These are phyloP conservation scores for Termitomyces sp. DNA, from an alignment of 768 basidiomycete species.

Conservation along the genomic window DNA sequence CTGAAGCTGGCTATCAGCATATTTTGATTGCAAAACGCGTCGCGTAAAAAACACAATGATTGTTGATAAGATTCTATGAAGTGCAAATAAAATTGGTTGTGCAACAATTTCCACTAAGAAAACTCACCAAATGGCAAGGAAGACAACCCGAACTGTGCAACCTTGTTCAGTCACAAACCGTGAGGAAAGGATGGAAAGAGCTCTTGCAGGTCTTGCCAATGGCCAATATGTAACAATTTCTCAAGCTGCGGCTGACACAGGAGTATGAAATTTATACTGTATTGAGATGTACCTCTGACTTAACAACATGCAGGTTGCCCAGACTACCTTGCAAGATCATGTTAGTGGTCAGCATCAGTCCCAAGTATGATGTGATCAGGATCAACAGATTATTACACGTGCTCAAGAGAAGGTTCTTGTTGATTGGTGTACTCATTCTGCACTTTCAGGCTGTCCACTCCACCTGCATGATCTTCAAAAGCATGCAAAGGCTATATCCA, in stretches of 20 bases:
- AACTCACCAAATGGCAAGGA: too few relatives aligned
- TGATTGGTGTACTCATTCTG: not conserved
- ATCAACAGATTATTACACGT: not conserved
- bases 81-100: too few relatives aligned
- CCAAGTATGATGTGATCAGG: too few relatives aligned
- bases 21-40: too few relatives aligned
- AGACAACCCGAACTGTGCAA: too few relatives aligned
- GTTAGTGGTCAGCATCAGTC: not conserved
- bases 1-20: too few relatives aligned
- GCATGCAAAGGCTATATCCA: not conserved
- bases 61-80: too few relatives aligned
- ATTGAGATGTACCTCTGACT: not conserved
- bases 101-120: too few relatives aligned
- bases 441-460: not conserved
- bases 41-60: too few relatives aligned
- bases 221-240: not conserved
- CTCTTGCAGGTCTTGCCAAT: not conserved
- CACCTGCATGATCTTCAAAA: not conserved
- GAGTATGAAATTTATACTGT: not conserved
- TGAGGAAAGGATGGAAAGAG: not conserved
- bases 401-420: not conserved
- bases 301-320: not conserved
- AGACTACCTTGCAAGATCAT: not conserved
- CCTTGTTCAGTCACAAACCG: not conserved
- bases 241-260: not conserved